Evolutionary conservation across 352 stramenopile species (phyloP).

Genomic region (Globisporangium radiosum): DNA sequence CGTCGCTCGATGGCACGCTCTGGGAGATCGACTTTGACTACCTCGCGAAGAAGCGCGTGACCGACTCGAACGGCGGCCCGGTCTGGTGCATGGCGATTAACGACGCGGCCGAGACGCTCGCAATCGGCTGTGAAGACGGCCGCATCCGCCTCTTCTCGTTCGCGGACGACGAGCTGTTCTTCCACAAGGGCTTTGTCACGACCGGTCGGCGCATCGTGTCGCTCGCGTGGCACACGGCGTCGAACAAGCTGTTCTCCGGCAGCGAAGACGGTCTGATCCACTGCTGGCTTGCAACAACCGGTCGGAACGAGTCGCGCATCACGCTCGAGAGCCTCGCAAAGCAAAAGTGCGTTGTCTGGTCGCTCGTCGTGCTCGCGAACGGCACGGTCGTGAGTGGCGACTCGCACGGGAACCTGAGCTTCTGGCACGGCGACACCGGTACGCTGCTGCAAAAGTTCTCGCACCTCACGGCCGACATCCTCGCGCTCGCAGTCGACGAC

Average conservation of each 20-base stretch:
- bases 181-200: slow-evolving; percentile 77
- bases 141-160: slow-evolving; percentile 87
- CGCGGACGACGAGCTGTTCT: slow-evolving; percentile 65
- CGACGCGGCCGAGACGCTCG: slow-evolving; percentile 45
- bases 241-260: slow-evolving; percentile 81
- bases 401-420: slow-evolving; percentile 90
- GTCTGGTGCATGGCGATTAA: slow-evolving; percentile 86
- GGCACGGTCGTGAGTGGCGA: slow-evolving; percentile 91
- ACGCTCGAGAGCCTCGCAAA: slow-evolving; percentile 77
- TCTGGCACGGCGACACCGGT: slow-evolving; percentile 89
- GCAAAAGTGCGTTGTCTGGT: slow-evolving; percentile 85
- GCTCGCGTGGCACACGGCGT: slow-evolving; percentile 66
- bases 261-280: slow-evolving; percentile 84
- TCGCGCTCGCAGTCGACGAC: slow-evolving; percentile 77
- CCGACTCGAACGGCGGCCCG: slow-evolving; percentile 83
- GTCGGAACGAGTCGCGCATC: slow-evolving; percentile 79
- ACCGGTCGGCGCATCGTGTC: slow-evolving; percentile 75
- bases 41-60: slow-evolving; percentile 68
- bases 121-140: slow-evolving; percentile 87
- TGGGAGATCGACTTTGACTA: slow-evolving; percentile 78
- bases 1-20: slow-evolving; percentile 65
- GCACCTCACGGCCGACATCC: slow-evolving; percentile 87
- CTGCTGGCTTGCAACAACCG: slow-evolving; percentile 74
- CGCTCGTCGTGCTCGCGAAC: slow-evolving; percentile 84
- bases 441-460: slow-evolving; percentile 92